Base-by-base conservation (phyloP, 805 yeast species). In the Saturnispora serradocipensis region DNA sequence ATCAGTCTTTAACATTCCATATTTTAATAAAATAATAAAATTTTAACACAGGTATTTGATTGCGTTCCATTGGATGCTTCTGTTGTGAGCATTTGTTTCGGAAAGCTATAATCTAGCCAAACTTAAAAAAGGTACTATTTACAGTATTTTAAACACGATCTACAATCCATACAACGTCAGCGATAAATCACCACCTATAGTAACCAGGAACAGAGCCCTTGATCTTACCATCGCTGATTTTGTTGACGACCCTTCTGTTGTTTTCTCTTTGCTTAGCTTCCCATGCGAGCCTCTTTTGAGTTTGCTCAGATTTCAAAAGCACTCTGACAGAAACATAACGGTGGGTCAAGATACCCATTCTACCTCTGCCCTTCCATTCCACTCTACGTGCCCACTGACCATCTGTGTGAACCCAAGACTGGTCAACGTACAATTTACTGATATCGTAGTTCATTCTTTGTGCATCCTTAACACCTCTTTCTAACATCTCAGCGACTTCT, bases 351-450 rank as follows among this genome's bases (percentile, higher is more conserved):
- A 86, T 69, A 64, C 98, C 98, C 20, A 78, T 74, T 67, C 96
- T 80, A 57, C 97, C 97, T 72, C 98, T 82, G 57, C 93, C 96
- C 71, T 88, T 89, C 64, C 77, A 75, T 59, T 91, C 97, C 9
- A 81, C 67, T 65, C 93, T 77, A 66, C 80, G 83, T 28, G 64
- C 61, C 82, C 85, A 81, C 48, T 69, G 62, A 20, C 96, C 96
- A 67, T 91, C 98, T 52, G 89, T 82, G 42, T 97, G 97, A 27
- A 82, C 82, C 97, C 97, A 91, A 53, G 89, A 80, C 62, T 86
- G 86, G 43, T 83, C 79, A 52, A 91, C 77, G 60, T 84, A 87
- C 43, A 89, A 66, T 38, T 77, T 77, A 53, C 83, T 77, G 24
- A 80, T 76, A 54, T 82, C 68, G 54, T 85, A 67, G 3, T 82